Base-by-base conservation (phyloP, 345 rosid species). In the Rhizophora mangle region DNA sequence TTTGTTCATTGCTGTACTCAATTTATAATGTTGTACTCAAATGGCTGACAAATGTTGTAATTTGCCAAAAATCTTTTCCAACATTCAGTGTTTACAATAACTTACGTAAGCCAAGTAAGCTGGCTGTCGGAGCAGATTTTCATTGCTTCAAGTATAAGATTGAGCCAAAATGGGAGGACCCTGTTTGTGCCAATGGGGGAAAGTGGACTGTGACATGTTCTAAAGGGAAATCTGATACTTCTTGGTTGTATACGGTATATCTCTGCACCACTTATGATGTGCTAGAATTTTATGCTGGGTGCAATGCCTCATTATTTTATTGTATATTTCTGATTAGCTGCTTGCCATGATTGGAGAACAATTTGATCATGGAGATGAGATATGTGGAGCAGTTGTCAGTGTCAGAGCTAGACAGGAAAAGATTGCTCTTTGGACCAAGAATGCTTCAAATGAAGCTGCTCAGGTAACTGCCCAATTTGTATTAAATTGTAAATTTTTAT, bases 131-230 rank as follows among this genome's bases (percentile, higher is more conserved):
- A 69, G 87, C 93, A 20, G 97, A 89, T 65, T 86, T 92, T 16
- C 81, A 92, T 74, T 95, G 99, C 81, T 95, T 95, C 94, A 95
- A 95, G 52, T 4, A 86, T 76, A 85, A 86, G 11, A 90, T 92
- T 21, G 92, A 95, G 70, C 98, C 99, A 19, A 95, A 92, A 66
- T 92, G 98, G 98, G 98, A 95, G 82, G 97, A 92, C 72, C 99
- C 98, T 55, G 83, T 92, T 29, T 95, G 98, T 77, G 89, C 94
- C 27, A 87, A 92, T 37, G 99, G 99, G 60, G 98, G 99, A 60
- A 95, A 85, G 79, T 95, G 99, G 99, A 88, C 94, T 51, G 76
- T 88, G 70, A 78, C 68, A 43, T 77, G 78, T 63, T 3, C 18
- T 0, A 85, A 61, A 76, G 89, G 76, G 39, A 90, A 88, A 75